Evolutionary conservation across 192 early-diverging fungal genomes (phyloP).

Genomic region (Spizellomyces punctatus): DNA sequence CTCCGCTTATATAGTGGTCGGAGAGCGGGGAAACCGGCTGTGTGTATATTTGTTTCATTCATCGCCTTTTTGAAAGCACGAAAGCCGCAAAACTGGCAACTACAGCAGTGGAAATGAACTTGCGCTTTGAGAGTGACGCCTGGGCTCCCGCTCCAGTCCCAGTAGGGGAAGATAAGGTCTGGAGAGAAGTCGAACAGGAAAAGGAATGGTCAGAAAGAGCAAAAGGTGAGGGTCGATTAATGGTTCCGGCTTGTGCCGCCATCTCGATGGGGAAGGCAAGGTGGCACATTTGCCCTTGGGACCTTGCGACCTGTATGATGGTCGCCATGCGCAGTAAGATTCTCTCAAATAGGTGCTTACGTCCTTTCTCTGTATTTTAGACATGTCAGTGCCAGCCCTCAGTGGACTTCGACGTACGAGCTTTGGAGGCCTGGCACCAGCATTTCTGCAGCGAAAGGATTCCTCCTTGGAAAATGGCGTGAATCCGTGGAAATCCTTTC

Average conservation of each 20-base stretch:
- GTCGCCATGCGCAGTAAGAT: too few species aligned
- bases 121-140: constrained; percentile 9
- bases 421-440: constrained; percentile 27
- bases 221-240: constrained; percentile 30
- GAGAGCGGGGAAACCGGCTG: too few species aligned
- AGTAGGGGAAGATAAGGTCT: constrained; percentile 28
- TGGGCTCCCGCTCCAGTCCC: constrained; percentile 20
- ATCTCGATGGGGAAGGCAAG: background rate
- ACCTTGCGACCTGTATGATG: background rate
- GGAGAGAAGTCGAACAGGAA: constrained; percentile 33
- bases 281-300: background rate
- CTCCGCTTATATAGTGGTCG: too few species aligned
- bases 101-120: background rate
- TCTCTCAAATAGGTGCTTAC: too few species aligned
- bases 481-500: constrained; percentile 25
- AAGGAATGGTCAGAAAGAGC: constrained; percentile 31
- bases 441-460: constrained; percentile 28
- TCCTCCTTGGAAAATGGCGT: constrained; percentile 12
- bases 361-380: background rate
- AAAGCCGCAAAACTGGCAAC: too few species aligned
- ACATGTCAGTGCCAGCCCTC: constrained; percentile 22
- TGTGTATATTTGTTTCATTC: too few species aligned
- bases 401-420: constrained; percentile 1
- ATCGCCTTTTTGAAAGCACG: too few species aligned
- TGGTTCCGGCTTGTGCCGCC: too few species aligned